Evolutionary conservation across 768 basidiomycete species (phyloP), one percentile per base, ranked within the genome.

Genomic region (Pisolithus microcarpus): DNA sequence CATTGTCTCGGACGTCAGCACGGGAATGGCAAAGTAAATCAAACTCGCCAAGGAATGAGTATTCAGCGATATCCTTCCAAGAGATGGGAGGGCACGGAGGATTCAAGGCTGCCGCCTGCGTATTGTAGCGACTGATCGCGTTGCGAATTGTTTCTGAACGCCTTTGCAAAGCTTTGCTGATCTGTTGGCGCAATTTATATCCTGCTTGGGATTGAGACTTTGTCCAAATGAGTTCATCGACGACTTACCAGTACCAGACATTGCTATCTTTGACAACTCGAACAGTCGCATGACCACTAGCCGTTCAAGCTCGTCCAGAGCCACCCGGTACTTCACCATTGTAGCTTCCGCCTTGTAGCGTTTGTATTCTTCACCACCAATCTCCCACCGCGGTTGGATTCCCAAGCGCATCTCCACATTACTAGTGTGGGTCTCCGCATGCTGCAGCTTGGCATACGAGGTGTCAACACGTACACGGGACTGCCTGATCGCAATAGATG

Each of bases 41-140:
- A n/a, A n/a, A n/a, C n/a, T n/a, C n/a, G n/a, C n/a, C n/a, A n/a
- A n/a, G n/a, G n/a, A n/a, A n/a, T n/a, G n/a, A n/a, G n/a, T n/a
- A n/a, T n/a, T n/a, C n/a, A n/a, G n/a, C n/a, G n/a, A 55, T 44
- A 1, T 55, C 45, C 31, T 48, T 51, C 45, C 49, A 55, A 3
- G 31, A 36, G n/a, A 55, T 21, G 5, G 2, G 3, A 26, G 38
- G 50, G 11, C 7, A 38, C 3, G 46, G 43, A 7, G 16, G 58
- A 13, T 18, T 42, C 1, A 42, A 5, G 4, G 19, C 5, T 42
- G 39, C 19, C 7, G 39, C 39, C 23, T 42, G 39, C 5, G 13
- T 16, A 23, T 42, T 42, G 9, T 42, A 42, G 5, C 8, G 13
- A 5, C 7, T 21, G 19, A 42, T 42, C 23, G 39, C 38, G 21